A percentile compares a stretch with the other conserved stretches of the same genome.
Conservation (phyloP, 2,329 filamentous ascomycete genomes). For the Pseudogymnoascus sp. region DNA sequence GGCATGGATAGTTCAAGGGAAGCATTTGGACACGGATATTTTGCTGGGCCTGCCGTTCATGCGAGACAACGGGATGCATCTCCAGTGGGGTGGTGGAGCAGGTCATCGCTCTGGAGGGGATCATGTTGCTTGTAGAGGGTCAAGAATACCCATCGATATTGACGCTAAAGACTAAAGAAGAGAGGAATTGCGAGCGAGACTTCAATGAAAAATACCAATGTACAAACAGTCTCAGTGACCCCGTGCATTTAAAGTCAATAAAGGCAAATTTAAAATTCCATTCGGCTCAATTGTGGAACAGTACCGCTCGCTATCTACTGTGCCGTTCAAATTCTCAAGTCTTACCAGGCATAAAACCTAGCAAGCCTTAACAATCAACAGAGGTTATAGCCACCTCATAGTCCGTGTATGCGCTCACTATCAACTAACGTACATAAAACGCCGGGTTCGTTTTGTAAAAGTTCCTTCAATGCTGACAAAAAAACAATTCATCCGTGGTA, state of each 20-base stretch:
- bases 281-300: neutral
- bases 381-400: neutral
- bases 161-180: neutral
- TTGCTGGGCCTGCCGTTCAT: constrained; percentile 9
- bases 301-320: neutral
- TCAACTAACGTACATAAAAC: neutral
- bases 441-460: neutral
- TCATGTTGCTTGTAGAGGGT: neutral
- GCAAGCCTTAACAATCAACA: neutral
- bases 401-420: neutral
- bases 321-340: neutral
- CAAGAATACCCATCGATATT: neutral
- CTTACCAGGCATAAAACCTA: neutral
- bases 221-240: neutral
- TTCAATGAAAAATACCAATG: neutral
- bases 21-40: constrained; percentile 5
- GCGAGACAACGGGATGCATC: constrained; percentile 9
- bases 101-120: neutral
- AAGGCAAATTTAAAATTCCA: neutral
- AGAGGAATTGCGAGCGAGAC: neutral
- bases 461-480: neutral
- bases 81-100: constrained; percentile 7
- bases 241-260: neutral
- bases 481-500: neutral
- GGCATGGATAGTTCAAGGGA: constrained; percentile 2